These are phyloP conservation scores for Pseudopyrenochaeta lycopersici DNA, from an alignment of 2,329 filamentous ascomycete species.

Conservation along the genomic window DNA sequence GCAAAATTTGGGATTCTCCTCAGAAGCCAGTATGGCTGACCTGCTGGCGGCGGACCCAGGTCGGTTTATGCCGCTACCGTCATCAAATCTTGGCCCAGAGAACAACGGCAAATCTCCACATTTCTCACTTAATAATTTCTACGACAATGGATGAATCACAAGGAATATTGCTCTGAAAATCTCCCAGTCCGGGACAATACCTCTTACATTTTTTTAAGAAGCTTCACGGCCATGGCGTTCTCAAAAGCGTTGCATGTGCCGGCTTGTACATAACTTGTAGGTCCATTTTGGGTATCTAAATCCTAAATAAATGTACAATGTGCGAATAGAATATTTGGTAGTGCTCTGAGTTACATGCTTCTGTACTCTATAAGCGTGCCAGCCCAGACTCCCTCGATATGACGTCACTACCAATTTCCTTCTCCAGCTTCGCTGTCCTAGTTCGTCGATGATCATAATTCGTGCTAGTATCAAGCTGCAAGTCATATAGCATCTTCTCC, in stretches of 20 bases:
- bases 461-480: constrained; percentile 29
- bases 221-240: neutral
- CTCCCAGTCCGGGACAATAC: neutral
- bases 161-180: neutral
- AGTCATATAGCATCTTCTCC: constrained; percentile 57
- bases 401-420: neutral
- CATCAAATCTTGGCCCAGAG: constrained; percentile 35
- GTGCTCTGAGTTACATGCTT: neutral
- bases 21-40: constrained; percentile 67
- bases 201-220: no score
- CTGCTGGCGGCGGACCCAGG: constrained; percentile 50
- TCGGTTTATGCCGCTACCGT: constrained; percentile 48
- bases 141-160: constrained; percentile 22
- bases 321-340: neutral
- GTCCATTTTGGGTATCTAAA: neutral
- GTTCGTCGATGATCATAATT: neutral
- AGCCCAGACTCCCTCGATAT: neutral
- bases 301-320: neutral
- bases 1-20: constrained; percentile 71
- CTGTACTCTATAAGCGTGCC: constrained; percentile 8
- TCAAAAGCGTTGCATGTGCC: neutral
- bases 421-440: neutral
- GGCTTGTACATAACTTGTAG: neutral
- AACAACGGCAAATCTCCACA: constrained; percentile 21
- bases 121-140: constrained; percentile 29